Evolutionary conservation across 169 alveolate species (phyloP).

Genomic region (Theileria orientalis): DNA sequence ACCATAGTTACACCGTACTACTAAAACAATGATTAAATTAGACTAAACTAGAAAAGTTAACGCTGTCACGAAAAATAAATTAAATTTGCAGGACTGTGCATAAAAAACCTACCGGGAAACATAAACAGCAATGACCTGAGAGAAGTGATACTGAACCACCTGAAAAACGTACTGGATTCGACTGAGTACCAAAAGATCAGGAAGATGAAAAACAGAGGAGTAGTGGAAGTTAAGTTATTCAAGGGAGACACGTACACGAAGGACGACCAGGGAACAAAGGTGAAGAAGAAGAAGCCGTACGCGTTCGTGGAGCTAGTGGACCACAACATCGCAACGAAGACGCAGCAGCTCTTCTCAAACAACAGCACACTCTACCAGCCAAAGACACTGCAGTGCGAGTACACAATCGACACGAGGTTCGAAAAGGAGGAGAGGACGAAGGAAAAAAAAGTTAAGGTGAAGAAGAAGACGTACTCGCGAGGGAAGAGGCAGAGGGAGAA

Average conservation of each 20-base stretch:
- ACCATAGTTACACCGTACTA: too few species aligned
- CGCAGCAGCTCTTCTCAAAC: conserved; percentile 45
- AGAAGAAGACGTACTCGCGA: conserved; percentile 52
- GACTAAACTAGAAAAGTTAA: too few species aligned
- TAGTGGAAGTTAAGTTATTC: conserved; percentile 44
- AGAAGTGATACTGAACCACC: conserved; percentile 32
- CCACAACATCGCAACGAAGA: conserved; percentile 53
- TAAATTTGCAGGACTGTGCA: conserved; percentile 25
- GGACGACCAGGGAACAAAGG: conserved; percentile 24
- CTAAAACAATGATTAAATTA: too few species aligned
- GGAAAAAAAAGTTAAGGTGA: conserved; percentile 1
- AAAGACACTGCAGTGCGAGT: conserved; percentile 43
- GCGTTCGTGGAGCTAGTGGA: conserved; percentile 57
- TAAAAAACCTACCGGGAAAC: conserved; percentile 53
- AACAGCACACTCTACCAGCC: conserved; percentile 35
- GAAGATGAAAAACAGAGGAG: conserved; percentile 35
- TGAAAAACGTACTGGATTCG: background rate
- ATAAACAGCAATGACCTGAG: conserved; percentile 50
- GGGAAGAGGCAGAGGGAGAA: conserved; percentile 61
- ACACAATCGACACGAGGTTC: conserved; percentile 56
- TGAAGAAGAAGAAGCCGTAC: conserved; percentile 53
- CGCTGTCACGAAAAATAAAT: background rate
- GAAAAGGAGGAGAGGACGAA: conserved; percentile 6
- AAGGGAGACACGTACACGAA: conserved; percentile 58
- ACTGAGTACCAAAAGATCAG: conserved; percentile 4